Evolutionary conservation across 768 basidiomycete species (phyloP), one percentile per base, ranked within the genome.

Genomic region (Calvatia gigantea): DNA sequence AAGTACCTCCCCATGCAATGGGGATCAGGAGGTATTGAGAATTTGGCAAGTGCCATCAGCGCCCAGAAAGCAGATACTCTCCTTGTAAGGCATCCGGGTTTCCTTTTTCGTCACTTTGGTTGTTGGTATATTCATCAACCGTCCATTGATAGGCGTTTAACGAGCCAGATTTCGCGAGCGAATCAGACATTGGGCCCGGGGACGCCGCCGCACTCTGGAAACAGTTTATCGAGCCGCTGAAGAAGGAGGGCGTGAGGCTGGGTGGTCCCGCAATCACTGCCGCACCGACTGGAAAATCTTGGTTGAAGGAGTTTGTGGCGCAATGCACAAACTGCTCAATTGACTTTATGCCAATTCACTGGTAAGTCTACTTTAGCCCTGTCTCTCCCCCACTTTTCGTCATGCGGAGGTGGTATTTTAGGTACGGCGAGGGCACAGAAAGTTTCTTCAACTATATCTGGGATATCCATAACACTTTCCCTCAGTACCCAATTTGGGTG

Each of bases 251-350:
- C 4, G 64, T 85, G 31, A 73, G 73, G 8, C 70, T 86, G 5
- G 85, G 84, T 27, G 80, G 75, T 15, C 85, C 85, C 2, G 84
- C 84, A 7, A 75, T 82, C 32, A 80, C 82, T 7, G 79, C 75
- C 25, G 74, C 80, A 4, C 69, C 70, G 1, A 72, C 73, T 4
- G 85, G 85, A 1, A 75, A 68, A 60, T 75, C 76, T 15, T 86
- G 85, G 85, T 63, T 86, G 47, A 61, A 64, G 17, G 69, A 77
- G 8, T 87, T 82, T 66, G 71, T 85, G 56, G 60, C 67, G 17
- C 81, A 77, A 11, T 87, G 85, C 60, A 67, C 67, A 0, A 69
- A 74, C 49, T 81, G 78, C 61, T 72, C 75, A 5, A 70, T 81
- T 25, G 79, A 80, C 59, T 81, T 81, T 57, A 61, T 81, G 37